Conservation (phyloP, 768 basidiomycete genomes). For the Kwoniella bestiolae region DNA sequence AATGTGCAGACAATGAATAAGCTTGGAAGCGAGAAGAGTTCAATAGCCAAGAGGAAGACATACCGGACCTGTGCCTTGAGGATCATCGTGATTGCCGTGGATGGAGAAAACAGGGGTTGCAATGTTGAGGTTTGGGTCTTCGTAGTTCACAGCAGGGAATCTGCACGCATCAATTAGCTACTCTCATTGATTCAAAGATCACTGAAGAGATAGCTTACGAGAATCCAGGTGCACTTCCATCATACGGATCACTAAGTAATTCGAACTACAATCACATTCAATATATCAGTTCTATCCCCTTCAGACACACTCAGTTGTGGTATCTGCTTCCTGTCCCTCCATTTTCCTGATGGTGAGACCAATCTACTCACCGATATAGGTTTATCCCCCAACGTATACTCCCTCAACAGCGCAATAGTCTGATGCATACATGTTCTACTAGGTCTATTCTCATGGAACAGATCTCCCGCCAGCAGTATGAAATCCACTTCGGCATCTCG, state of each 20-base stretch:
- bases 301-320: too few relatives aligned
- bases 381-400: constrained; percentile 85
- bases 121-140: constrained; percentile 59
- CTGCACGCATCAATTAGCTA: constrained; percentile 59
- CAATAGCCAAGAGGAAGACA: constrained; percentile 48
- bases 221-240: constrained; percentile 82
- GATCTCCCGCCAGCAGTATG: constrained; percentile 88
- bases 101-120: constrained; percentile 98
- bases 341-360: too few relatives aligned
- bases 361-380: constrained; percentile 65
- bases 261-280: constrained; percentile 64
- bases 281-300: constrained; percentile 1
- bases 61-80: constrained; percentile 91
- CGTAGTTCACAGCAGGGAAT: constrained; percentile 69
- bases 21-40: background rate
- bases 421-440: constrained; percentile 87
- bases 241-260: constrained; percentile 86
- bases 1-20: background rate
- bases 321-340: too few relatives aligned
- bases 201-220: constrained; percentile 65
- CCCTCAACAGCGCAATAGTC: constrained; percentile 83
- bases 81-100: constrained; percentile 99
- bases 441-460: constrained; percentile 98
- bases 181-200: background rate
- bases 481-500: constrained; percentile 85